Conservation (phyloP, 768 basidiomycete genomes). For the Pleurotus platypus region DNA sequence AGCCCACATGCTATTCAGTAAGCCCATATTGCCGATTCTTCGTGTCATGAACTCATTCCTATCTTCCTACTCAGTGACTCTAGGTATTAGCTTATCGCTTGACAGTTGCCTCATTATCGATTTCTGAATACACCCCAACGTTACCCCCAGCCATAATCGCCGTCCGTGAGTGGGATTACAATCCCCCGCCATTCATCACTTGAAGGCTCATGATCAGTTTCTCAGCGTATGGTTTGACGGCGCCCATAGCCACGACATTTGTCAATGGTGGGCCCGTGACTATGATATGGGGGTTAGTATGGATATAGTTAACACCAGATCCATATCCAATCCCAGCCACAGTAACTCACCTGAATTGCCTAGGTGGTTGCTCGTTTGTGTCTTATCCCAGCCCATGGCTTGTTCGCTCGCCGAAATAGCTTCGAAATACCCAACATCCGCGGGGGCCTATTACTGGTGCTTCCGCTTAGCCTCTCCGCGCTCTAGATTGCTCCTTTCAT, state of each 20-base stretch:
- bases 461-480: slow-evolving; percentile 54
- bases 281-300: slow-evolving; percentile 53
- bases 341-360: neutral
- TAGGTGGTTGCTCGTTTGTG: slow-evolving; percentile 47
- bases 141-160: slow-evolving; percentile 49
- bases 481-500: slow-evolving; percentile 49
- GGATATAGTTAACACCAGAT: neutral
- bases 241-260: slow-evolving; percentile 54
- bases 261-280: slow-evolving; percentile 52
- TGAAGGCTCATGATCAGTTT: neutral
- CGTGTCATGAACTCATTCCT: no score
- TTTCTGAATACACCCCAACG: no score
- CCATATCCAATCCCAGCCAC: neutral
- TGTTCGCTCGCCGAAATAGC: slow-evolving; percentile 57
- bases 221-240: slow-evolving; percentile 51
- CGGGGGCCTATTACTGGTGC: slow-evolving; percentile 66
- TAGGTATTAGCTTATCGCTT: slow-evolving; percentile 30
- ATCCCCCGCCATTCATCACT: neutral
- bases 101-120: neutral
- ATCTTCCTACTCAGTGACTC: slow-evolving; percentile 33
- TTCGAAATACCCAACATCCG: slow-evolving; percentile 58
- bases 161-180: slow-evolving; percentile 43
- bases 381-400: slow-evolving; percentile 44
- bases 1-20: slow-evolving; percentile 53
- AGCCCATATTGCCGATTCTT: slow-evolving; percentile 14